Evolutionary conservation across 176 grass and related monocot species (phyloP).

Genomic region (Avena insularis): DNA sequence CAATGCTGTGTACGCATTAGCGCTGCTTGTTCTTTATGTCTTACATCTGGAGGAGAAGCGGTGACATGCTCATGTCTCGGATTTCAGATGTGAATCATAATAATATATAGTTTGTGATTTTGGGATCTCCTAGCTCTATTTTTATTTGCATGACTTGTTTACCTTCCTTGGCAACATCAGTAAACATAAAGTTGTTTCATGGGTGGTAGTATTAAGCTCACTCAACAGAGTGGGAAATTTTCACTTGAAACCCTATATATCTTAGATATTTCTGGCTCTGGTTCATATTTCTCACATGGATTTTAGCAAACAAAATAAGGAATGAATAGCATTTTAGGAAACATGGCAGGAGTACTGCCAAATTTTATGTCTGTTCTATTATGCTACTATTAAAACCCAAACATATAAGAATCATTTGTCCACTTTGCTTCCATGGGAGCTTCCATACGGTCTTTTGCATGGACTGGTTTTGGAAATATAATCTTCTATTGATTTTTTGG

Average conservation of each 20-base stretch:
- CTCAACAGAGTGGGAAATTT: background rate
- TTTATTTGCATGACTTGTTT: conserved; percentile 5
- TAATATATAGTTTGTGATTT: conserved; percentile 16
- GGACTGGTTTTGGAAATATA: background rate
- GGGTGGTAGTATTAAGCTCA: background rate
- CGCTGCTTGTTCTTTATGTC: conserved; percentile 16
- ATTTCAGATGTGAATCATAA: conserved; percentile 38
- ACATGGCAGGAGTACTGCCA: background rate
- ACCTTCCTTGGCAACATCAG: background rate
- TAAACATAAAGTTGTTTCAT: conserved; percentile 17
- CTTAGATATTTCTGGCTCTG: background rate
- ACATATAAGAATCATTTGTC: background rate
- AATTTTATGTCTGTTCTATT: background rate
- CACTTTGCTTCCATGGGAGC: background rate
- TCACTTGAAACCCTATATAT: background rate
- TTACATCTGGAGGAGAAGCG: conserved; percentile 5
- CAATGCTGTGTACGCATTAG: background rate
- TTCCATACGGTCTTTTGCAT: background rate
- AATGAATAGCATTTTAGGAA: conserved; percentile 12
- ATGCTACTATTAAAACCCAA: background rate
- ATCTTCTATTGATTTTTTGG: background rate
- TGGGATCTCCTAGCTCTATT: conserved; percentile 2
- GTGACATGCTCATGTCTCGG: conserved; percentile 26
- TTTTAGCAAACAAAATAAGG: background rate
- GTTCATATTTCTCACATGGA: background rate